Evolutionary conservation across 768 basidiomycete genomes (phyloP), one percentile per base, ranked within the genome.

Genomic region (Calvatia gigantea): DNA sequence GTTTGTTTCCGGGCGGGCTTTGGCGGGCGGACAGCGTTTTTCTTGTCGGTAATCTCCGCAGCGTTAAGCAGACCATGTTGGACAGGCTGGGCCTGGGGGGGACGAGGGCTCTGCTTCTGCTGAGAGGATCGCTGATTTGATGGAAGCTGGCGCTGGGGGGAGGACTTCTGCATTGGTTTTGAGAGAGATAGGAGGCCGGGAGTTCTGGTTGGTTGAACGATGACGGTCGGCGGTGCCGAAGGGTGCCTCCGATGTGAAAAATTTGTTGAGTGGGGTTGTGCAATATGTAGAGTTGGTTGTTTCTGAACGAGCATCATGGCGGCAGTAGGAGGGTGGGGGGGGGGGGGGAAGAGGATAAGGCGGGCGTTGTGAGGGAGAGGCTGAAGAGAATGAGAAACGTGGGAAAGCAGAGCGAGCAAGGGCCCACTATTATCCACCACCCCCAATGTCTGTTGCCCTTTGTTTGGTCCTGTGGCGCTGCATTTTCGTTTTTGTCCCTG

Each of bases 101-200:
- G 59, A 59, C 76, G 75, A 35, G 65, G 68, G 38, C 66, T 44
- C 33, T 60, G 63, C 65, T 50, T 72, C 61, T 54, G 61, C 53
- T 55, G 46, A 19, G 45, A 66, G 15, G 46, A 11, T 21, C 62
- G 68, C 58, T 61, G 69, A 57, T 61, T 67, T 47, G 62, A 60
- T 8, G 61, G 60, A 31, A 61, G 58, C 53, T 64, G 64, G 44
- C 65, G 62, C 29, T 68, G 62, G 3, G 65, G 65, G 15, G 67
- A 51, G n/a, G 65, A 28, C 33, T 67, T 64, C 32, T 70, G 70
- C 42, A 60, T 51, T 11, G 83, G 84, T 75, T 84, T 86, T 51
- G 86, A 82, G 47, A 91, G 76, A 45, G 84, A 80, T 49, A 91
- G 78, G 7, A 91, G 77, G 65, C 89, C 89, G 0, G 88, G 89